Conservation (phyloP, 2,329 filamentous ascomycete genomes). For the Alternaria sp. region DNA sequence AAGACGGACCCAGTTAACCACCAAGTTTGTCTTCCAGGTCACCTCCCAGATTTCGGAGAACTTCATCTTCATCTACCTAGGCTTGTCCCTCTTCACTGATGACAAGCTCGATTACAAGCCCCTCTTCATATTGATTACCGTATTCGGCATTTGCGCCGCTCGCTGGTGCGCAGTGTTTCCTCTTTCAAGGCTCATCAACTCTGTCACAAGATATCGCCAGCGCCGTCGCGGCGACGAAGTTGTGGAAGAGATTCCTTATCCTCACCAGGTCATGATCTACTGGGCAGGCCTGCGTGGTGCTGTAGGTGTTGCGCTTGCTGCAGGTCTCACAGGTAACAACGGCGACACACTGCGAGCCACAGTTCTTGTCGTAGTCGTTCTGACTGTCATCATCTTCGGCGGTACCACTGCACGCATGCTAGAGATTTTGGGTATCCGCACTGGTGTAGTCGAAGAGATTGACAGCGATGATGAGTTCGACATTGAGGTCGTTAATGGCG, state of each 20-base stretch:
- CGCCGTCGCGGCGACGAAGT: conserved; percentile 73
- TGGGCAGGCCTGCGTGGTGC: conserved; percentile 96
- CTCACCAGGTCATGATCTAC: conserved; percentile 99
- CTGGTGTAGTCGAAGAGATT: conserved; percentile 93
- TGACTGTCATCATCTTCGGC: conserved; percentile 98
- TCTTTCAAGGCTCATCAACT: conserved; percentile 86
- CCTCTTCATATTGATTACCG: conserved; percentile 90
- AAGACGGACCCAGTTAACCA: conserved; percentile 92
- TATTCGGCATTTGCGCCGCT: conserved; percentile 88
- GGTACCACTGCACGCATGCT: conserved; percentile 97
- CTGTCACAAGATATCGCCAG: conserved; percentile 86
- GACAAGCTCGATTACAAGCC: conserved; percentile 88
- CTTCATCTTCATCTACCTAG: conserved; percentile 99
- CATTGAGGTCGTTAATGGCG: conserved; percentile 74
- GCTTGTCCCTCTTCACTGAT: conserved; percentile 92
- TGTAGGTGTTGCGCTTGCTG: conserved; percentile 92
- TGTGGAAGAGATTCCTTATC: conserved; percentile 83
- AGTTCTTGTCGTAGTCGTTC: conserved; percentile 94
- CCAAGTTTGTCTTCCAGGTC: conserved; percentile 96
- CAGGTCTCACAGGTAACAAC: conserved; percentile 82
- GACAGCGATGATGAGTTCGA: conserved; percentile 99
- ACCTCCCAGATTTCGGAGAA: conserved; percentile 96
- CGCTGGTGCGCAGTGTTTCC: conserved; percentile 96
- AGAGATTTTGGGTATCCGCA: conserved; percentile 95
- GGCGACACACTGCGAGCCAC: conserved; percentile 86